Base-by-base conservation (phyloP, 352 stramenopile species). In the Albugo laibachii region DNA sequence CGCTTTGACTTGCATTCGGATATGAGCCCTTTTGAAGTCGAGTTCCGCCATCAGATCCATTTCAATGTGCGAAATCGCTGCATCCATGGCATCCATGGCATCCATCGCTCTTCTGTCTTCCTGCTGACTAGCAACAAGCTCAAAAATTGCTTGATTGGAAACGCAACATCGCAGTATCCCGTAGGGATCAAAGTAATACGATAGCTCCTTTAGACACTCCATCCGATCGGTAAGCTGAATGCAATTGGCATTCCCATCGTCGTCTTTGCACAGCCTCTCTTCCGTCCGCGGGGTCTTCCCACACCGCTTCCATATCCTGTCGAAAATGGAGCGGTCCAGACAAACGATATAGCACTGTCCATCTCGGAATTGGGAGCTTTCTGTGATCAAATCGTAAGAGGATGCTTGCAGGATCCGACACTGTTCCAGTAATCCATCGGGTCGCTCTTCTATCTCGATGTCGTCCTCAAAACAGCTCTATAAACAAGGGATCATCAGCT, bases 1-100 rank as follows among this genome's bases (percentile, higher is more conserved):
- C 13, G 73, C 56, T 5, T 55, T 60, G 2, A 57, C 57, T 39
- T 86, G 69, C 6, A 86, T 54, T 27, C 69, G 73, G 11, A 83
- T 62, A 31, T 72, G 66, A 14, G 69, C 73, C 49, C 83, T 69
- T 49, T 82, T 79, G 44, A 86, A 86, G 12, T 61, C 62, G 45
- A 86, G 50, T 42, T 86, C 73, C 1, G 70, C 73, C 37, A 86
- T 53, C 73, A 86, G 83, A 43, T 86, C 73, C 66, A 83, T 83
- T 50, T 86, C 70, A 36, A 86, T 82, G 48, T 83, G 70, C 57
- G 83, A 86, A 53, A 86, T 86, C 43, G 73, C 73, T 13, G 73
- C 73, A 48, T 82, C 80, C 41, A 86, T 69, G 50, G 83, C 82
- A 31, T 85, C 73, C 48, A 83, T 70, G 50, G 83, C 65, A 43